Conservation (phyloP, 352 stramenopile genomes). For the Plasmopara muralis region DNA sequence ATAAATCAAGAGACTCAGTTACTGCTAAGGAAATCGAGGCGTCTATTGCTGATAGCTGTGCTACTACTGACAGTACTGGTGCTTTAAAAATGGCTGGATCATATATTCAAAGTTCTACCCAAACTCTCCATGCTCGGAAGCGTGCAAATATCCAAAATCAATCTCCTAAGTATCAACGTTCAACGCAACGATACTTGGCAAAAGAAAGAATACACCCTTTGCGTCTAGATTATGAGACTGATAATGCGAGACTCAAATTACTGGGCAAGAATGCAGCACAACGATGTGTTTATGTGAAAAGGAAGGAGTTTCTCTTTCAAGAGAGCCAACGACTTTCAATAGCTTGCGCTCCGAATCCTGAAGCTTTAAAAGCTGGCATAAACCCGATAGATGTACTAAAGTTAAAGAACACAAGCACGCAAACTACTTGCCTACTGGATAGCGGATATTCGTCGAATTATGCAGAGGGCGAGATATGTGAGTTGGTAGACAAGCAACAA, state of each 20-base stretch:
- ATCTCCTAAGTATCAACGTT: background rate
- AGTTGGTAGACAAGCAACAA: background rate
- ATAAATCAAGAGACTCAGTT: slow-evolving; percentile 1
- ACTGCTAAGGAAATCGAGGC: background rate
- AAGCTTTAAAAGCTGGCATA: background rate
- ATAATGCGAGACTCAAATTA: slow-evolving; percentile 19
- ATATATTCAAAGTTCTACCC: slow-evolving; percentile 1
- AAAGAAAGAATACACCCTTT: slow-evolving; percentile 18
- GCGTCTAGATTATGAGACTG: slow-evolving; percentile 15
- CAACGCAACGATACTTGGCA: background rate
- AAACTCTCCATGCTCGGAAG: background rate
- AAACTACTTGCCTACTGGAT: slow-evolving; percentile 11
- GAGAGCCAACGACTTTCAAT: background rate
- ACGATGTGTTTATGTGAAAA: slow-evolving; percentile 16
- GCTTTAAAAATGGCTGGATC: background rate
- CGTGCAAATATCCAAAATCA: background rate
- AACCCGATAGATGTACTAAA: slow-evolving; percentile 1
- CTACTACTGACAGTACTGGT: background rate
- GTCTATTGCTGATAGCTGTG: background rate
- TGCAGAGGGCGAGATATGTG: slow-evolving; percentile 1
- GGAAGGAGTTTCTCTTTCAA: slow-evolving; percentile 15
- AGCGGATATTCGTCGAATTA: background rate
- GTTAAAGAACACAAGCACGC: slow-evolving; percentile 14
- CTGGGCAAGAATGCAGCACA: slow-evolving; percentile 12
- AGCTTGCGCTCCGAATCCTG: background rate